Percentiles rank a stretch among this genome's conserved stretches.
phyloP scores from a whole-genome alignment of 2,329 filamentous ascomycete species.

The Incumbomyces lentus region DNA sequence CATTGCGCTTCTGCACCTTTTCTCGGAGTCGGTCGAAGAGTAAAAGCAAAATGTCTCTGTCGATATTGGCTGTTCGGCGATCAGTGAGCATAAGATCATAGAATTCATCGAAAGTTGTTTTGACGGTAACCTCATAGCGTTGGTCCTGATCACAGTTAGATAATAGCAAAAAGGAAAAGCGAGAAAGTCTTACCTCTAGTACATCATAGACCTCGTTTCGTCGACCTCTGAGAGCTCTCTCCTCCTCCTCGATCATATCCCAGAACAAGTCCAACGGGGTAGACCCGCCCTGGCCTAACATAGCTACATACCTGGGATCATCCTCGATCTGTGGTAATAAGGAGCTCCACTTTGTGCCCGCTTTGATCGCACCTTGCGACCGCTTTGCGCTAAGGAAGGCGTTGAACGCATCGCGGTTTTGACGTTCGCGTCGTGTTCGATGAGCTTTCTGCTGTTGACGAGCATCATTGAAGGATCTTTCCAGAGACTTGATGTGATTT shows the following conservation, averaged over 20 bases:
- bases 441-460: conserved; percentile 77
- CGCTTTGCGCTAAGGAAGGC: conserved; percentile 65
- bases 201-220: conserved; percentile 80
- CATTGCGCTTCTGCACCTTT: conserved; percentile 69
- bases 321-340: conserved; percentile 64
- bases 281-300: conserved; percentile 76
- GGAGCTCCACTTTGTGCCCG: conserved; percentile 80
- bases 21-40: conserved; percentile 84
- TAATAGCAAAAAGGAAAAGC: conserved; percentile 7
- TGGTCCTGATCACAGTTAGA: conserved; percentile 57
- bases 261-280: conserved; percentile 87
- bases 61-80: conserved; percentile 77
- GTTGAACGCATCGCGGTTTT: conserved; percentile 72
- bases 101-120: conserved; percentile 85
- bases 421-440: conserved; percentile 71
- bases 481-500: conserved; percentile 84
- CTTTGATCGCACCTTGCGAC: conserved; percentile 70
- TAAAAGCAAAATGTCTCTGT: conserved; percentile 64
- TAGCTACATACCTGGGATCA: conserved; percentile 71
- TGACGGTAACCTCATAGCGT: conserved; percentile 78
- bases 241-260: conserved; percentile 90
- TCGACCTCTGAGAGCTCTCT: conserved; percentile 69
- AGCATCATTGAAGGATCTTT: conserved; percentile 82
- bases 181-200: conserved; percentile 58
- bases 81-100: conserved; percentile 71